Evolutionary conservation across 768 basidiomycete species (phyloP), one percentile per base, ranked within the genome.

Genomic region (Galerina marginata): DNA sequence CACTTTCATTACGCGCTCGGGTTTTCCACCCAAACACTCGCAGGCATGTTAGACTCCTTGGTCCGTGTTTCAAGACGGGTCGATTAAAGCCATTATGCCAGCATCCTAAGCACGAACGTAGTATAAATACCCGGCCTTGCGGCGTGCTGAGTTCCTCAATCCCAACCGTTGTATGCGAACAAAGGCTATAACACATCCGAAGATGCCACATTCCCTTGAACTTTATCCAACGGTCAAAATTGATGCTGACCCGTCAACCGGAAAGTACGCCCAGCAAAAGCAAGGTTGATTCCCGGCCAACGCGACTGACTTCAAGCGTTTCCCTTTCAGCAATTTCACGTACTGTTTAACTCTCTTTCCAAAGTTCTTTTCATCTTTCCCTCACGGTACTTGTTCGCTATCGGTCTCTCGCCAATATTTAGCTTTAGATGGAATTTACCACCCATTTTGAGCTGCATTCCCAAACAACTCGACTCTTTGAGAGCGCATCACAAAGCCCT

Each of bases 391-490:
- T 88, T 86, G 87, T 88, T 87, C 83, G 83, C 87, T 88, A 89
- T 88, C 83, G 86, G 88, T 88, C 86, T 88, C 86, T 86, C 81
- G 84, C 86, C 84, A 79, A 79, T 89, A 88, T 88, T 87, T 88
- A 88, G 86, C 86, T 85, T 88, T 89, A 88, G 87, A 89, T 86
- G 87, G 86, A 87, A 82, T 87, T 87, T 86, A 88, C 87, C 88
- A 86, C 86, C 86, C 87, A 77, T 82, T 87, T 88, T 81, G 87
- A 85, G 87, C 88, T 88, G 88, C 87, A 89, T 87, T 89, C 86
- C 86, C 86, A 89, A 89, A 87, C 87, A 88, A 89, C 87, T 84
- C 86, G 86, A 89, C 88, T 89, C 86, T 80, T 87, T 74, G 86
- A 89, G 83, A 84, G 85, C 78, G 78, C 80, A 85, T 85, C 86